Evolutionary conservation across 1,284 basidiomycete genomes (phyloP), one percentile per base, ranked within the genome.

Genomic region (Puccinia horiana): DNA sequence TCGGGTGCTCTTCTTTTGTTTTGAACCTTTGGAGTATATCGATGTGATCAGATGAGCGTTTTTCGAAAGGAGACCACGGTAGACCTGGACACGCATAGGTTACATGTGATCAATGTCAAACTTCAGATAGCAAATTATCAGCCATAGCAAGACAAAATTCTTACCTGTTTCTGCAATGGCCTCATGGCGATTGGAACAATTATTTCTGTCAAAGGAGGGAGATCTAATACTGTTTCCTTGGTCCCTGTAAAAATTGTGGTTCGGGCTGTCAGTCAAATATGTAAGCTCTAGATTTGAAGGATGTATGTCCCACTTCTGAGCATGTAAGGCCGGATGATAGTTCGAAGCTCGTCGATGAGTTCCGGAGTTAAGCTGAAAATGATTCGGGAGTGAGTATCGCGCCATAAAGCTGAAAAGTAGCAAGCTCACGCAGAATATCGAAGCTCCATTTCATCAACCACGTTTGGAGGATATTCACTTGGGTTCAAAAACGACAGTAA

Each of bases 131-230:
- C 5, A 18, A 9, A 35, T 56, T 29, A 35, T 75, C 52, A 35
- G 11, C 2, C 23, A 11, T 23, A 81, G 44, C 14, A 56, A 70
- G 32, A 75, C 23, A 75, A 67, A 63, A 44, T 26, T 16, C 8
- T 56, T 11, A 98, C 90, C 85, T 94, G 91, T 86, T 94, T 94
- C 86, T 98, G 96, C 44, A 98, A 87, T 0, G 92, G 91, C 0
- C 93, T 90, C 91, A 98, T 92, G 16, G 94, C 94, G 52, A 98
- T 90, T 0, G 96, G 96, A 0, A 98, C 92, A 84, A 98, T 96
- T 81, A 90, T 88, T 84, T 90, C 90, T 75, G 88, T 87, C 88
- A 88, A 81, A 26, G 37, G 63, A 42, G 37, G 81, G 12, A 82
- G 74, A 47, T 82, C 81, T 32, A 82, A 82, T 37, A 69, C 81